Conservation (phyloP, 75 land plant genomes). For the Selaginella tamariscina region DNA sequence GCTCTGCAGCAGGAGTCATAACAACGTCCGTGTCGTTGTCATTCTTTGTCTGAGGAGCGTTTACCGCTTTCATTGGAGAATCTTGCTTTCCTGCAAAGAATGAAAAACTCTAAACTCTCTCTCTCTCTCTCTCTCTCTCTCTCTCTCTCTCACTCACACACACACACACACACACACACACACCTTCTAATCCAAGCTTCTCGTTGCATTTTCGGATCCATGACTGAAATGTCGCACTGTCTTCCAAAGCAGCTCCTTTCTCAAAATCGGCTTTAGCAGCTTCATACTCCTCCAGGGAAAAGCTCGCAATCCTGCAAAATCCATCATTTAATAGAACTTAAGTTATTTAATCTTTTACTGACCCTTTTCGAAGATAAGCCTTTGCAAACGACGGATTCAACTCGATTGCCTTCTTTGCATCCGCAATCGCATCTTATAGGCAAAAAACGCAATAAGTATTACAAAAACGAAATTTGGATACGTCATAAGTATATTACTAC, state of each 20-base stretch:
- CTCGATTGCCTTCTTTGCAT: constrained; percentile 82
- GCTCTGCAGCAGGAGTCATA: background rate
- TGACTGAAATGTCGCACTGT: constrained; percentile 34
- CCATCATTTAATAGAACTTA: too few species aligned
- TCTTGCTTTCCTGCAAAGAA: background rate
- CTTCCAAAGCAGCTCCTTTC: constrained; percentile 40
- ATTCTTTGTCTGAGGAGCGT: background rate
- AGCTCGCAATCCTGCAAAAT: constrained; percentile 53
- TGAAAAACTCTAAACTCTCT: too few species aligned
- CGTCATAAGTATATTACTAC: too few species aligned
- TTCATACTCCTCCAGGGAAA: constrained; percentile 71
- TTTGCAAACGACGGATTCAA: constrained; percentile 57
- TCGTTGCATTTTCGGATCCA: constrained; percentile 65
- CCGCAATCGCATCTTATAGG: constrained; percentile 68
- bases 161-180: too few species aligned
- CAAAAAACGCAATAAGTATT: too few species aligned
- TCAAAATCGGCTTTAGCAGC: constrained; percentile 71
- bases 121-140: too few species aligned
- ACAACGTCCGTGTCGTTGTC: too few species aligned
- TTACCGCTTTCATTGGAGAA: background rate
- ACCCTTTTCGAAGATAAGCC: constrained; percentile 87
- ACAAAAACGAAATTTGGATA: too few species aligned
- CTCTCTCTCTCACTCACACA: too few species aligned
- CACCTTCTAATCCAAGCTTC: constrained; percentile 38
- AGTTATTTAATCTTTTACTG: constrained; percentile 12